These are phyloP conservation scores for Taiwanofungus camphoratus DNA, from an alignment of 1,284 basidiomycete species.

Conservation along the genomic window DNA sequence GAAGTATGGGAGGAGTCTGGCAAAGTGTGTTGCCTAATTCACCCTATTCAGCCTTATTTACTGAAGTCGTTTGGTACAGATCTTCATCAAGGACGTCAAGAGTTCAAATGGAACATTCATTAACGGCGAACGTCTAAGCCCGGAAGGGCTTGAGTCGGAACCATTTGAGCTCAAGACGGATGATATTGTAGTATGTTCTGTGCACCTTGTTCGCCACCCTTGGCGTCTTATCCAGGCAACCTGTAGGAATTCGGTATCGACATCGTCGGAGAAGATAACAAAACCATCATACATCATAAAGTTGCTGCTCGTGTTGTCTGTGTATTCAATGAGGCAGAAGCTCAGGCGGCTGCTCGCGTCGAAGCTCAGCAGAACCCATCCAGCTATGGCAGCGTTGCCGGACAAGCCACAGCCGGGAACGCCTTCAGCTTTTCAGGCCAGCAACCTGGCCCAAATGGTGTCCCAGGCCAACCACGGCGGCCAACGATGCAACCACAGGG, in stretches of 20 bases:
- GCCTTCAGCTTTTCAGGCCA: conserved; percentile 38
- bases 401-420: conserved; percentile 33
- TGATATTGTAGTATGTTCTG: conserved; percentile 72
- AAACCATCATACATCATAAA: conserved; percentile 97
- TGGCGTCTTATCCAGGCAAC: not conserved
- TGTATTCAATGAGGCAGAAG: conserved; percentile 84
- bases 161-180: conserved; percentile 93
- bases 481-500: conserved; percentile 52
- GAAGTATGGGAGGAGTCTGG: conserved; percentile 94
- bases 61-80: conserved; percentile 50
- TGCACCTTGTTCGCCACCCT: not conserved
- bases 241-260: conserved; percentile 96
- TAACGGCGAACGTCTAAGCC: conserved; percentile 88
- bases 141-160: conserved; percentile 89
- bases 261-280: conserved; percentile 98
- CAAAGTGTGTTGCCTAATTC: conserved; percentile 49
- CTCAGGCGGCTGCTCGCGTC: conserved; percentile 58
- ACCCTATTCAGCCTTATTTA: not conserved
- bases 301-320: conserved; percentile 93
- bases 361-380: conserved; percentile 50
- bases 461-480: conserved; percentile 35
- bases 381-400: conserved; percentile 21
- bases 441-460: conserved; percentile 29
- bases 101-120: conserved; percentile 99
- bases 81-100: conserved; percentile 98